Evolutionary conservation across 305 asterid species (phyloP).

Genomic region (Solanum hybrid): DNA sequence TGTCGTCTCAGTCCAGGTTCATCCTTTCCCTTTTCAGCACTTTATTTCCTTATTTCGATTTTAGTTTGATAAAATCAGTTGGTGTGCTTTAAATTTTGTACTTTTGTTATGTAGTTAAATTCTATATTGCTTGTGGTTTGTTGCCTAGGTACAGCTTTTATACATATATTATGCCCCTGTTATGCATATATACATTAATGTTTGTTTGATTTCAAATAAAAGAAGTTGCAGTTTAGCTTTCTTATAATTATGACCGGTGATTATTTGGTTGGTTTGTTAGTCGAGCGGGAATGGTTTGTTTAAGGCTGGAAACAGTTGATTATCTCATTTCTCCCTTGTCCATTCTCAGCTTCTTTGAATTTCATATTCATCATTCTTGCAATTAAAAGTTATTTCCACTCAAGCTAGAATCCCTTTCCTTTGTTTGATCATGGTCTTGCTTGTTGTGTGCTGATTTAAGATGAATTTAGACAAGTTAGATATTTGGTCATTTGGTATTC

Average conservation of each 20-base stretch:
- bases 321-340: no score
- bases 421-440: not conserved
- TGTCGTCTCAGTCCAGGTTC: not conserved
- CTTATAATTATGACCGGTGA: no score
- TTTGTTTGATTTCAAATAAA: not conserved
- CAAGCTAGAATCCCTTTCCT: not conserved
- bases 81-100: not conserved
- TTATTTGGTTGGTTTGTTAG: no score
- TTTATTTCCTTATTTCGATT: not conserved
- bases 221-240: no score
- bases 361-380: not conserved
- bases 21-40: not conserved
- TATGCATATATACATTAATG: not conserved
- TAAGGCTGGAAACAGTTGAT: no score
- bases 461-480: no score
- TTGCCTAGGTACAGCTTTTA: not conserved
- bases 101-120: not conserved
- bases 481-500: not conserved
- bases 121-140: not conserved
- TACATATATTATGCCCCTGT: not conserved
- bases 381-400: not conserved
- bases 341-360: no score
- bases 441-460: not conserved
- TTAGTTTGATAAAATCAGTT: not conserved
- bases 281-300: no score